Base-by-base conservation (phyloP, 2,329 filamentous ascomycete genomes). In the Bretziella fagacearum region DNA sequence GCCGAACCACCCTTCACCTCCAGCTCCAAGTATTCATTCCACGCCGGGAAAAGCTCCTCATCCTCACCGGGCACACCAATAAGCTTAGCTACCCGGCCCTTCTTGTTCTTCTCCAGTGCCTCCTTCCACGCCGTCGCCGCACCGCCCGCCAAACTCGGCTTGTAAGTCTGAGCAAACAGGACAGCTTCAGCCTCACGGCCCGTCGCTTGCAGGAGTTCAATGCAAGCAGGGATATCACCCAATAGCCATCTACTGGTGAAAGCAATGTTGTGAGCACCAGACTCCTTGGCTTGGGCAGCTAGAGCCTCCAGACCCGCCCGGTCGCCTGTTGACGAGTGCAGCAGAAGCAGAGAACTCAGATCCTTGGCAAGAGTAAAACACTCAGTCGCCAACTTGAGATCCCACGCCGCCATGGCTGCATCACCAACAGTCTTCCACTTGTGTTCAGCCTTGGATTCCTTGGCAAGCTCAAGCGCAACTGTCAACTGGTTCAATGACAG, bases 341-440 rank as follows among this genome's bases (percentile, higher is more conserved):
- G 69, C 2, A 98, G 74, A 1, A 98, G 72, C 6, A 96, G 66
- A 1, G 85, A 93, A 33, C 89, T 87, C 2, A 95, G 68, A 58
- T 98, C 91, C 58, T 85, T 91, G 39, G 87, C 86, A 50, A 91
- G 79, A 15, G 77, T 77, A 62, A 96, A 98, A 65, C 89, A 96
- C 63, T 96, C 85, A 42, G 91, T 81, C 0, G 91, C 91, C 2
- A 96, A 74, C 4, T 74, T 70, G 27, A 98, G 72, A 56, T 98
- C 80, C 91, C 89, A 98, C 1, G 69, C 80, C 7, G 77, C 66
- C 33, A 98, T 73, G 1, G 91, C 91, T 1, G 87, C 83, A 56
- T 98, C 91, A 51, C 91, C 91, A 3, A 98, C 84, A 3, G 78
- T 87, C 72, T 96, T 96, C 91, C 91, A 98, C 65, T 94, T 94